Percentiles rank a stretch among this genome's conserved stretches.
phyloP scores from a whole-genome alignment of 192 early-diverging fungal species.

The Backusella macrospora region DNA sequence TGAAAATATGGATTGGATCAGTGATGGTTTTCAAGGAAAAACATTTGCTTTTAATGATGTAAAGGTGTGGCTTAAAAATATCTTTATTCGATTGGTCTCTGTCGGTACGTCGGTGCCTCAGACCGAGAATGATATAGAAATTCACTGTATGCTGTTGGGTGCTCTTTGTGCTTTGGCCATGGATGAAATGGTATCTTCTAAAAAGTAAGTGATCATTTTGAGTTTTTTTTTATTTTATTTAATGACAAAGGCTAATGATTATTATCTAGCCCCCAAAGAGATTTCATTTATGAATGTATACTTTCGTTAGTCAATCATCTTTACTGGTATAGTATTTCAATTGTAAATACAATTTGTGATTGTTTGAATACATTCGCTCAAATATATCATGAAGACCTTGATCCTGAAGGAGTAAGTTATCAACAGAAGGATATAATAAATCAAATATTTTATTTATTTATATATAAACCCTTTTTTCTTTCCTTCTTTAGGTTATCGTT shows the following conservation, averaged over 20 bases:
- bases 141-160: constrained; percentile 47
- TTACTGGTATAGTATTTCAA: constrained; percentile 57
- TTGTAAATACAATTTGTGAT: constrained; percentile 67
- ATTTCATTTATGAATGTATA: constrained; percentile 63
- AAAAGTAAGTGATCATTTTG: constrained; percentile 23
- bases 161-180: constrained; percentile 35
- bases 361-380: constrained; percentile 64
- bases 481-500: constrained; percentile 40
- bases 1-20: neutral
- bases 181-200: constrained; percentile 40
- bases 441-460: neutral
- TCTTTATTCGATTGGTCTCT: constrained; percentile 32
- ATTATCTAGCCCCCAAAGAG: constrained; percentile 38
- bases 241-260: neutral
- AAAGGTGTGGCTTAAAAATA: constrained; percentile 40
- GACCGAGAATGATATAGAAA: constrained; percentile 33
- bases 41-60: constrained; percentile 24
- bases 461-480: neutral
- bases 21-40: neutral
- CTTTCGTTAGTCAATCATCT: constrained; percentile 66
- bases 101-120: constrained; percentile 17
- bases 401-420: constrained; percentile 56
- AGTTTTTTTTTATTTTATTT: neutral
- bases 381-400: constrained; percentile 52
- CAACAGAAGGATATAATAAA: neutral